phyloP scores from a whole-genome alignment of 257 asterid species.

The Solanum lycopersicoides region DNA sequence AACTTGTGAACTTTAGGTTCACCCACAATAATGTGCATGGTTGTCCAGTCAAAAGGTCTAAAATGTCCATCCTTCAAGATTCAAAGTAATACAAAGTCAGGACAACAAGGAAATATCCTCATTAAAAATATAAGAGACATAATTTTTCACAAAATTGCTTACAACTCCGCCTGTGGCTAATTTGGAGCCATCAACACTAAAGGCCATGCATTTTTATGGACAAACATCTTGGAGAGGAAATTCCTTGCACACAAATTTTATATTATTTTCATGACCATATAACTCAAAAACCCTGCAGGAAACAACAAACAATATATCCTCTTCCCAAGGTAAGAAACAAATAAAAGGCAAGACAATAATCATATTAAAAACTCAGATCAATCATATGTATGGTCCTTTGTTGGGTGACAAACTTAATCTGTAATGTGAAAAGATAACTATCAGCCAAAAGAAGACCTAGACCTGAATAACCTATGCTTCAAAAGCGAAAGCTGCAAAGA shows the following conservation, averaged over 20 bases:
- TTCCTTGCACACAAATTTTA: slow-evolving; percentile 43
- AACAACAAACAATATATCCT: not conserved
- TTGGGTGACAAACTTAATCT: not conserved
- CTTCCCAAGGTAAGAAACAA: not conserved
- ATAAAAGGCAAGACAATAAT: not conserved
- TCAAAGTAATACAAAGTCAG: not conserved
- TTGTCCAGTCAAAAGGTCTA: slow-evolving; percentile 91
- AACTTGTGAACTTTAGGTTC: slow-evolving; percentile 96
- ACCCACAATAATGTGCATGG: slow-evolving; percentile 46
- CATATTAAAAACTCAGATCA: not conserved
- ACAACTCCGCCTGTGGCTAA: slow-evolving; percentile 86
- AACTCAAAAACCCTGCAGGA: slow-evolving; percentile 59
- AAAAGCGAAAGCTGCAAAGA: not conserved
- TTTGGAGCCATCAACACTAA: slow-evolving; percentile 85
- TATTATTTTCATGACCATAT: slow-evolving; percentile 38
- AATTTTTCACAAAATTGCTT: slow-evolving; percentile 21
- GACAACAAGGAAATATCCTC: slow-evolving; percentile 1
- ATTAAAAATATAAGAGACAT: not conserved
- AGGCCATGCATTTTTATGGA: slow-evolving; percentile 68
- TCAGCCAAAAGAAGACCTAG: not conserved
- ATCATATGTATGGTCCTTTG: not conserved
- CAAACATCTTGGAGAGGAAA: slow-evolving; percentile 61
- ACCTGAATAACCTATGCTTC: not conserved
- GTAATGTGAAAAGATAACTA: not conserved
- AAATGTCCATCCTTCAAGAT: slow-evolving; percentile 76